Evolutionary conservation across 2,329 filamentous ascomycete species (phyloP), one percentile per base, ranked within the genome.

Genomic region (Orbilia brochopaga): DNA sequence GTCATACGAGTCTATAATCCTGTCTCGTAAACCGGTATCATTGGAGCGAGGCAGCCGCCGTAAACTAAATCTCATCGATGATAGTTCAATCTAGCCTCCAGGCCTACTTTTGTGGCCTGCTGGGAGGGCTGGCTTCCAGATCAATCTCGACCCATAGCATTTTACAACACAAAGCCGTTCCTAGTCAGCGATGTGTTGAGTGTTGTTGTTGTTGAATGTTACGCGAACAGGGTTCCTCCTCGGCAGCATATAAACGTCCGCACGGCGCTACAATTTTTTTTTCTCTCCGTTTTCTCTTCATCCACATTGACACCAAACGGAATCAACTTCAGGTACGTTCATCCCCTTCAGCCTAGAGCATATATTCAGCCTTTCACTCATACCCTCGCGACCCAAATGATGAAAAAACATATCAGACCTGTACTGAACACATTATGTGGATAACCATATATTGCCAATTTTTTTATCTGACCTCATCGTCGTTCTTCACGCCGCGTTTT

Each of bases 341-440:
- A 21, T 32, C 17, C n/a, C n/a, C n/a, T n/a, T 30, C 35, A 21
- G 32, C 37, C 44, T 23, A 2, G 21, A 15, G 42, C 35, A n/a
- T n/a, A n/a, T n/a, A n/a, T n/a, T n/a, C n/a, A 11, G 35, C 35
- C 32, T 11, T 48, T 51, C 50, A n/a, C 23, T 24, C 10, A 19
- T 27, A 7, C 23, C 19, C 24, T 15, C 13, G 19, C 27, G 44
- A 40, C n/a, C 51, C 55, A 50, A 60, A 63, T 72, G 67, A 72
- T 72, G 67, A 70, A 72, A 72, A 72, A 65, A 42, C 32, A 72
- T 52, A 61, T 72, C 67, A 72, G 67, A 72, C 67, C 67, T 72
- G 67, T 72, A 37, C 67, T 72, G 67, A 72, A 72, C 46, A 65
- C 50, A 42, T 60, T 59, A 72, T 72, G 67, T 72, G 67, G 67